These are phyloP conservation scores for Graphilbum sp. DNA, from an alignment of 2,329 filamentous ascomycete species.

Conservation along the genomic window DNA sequence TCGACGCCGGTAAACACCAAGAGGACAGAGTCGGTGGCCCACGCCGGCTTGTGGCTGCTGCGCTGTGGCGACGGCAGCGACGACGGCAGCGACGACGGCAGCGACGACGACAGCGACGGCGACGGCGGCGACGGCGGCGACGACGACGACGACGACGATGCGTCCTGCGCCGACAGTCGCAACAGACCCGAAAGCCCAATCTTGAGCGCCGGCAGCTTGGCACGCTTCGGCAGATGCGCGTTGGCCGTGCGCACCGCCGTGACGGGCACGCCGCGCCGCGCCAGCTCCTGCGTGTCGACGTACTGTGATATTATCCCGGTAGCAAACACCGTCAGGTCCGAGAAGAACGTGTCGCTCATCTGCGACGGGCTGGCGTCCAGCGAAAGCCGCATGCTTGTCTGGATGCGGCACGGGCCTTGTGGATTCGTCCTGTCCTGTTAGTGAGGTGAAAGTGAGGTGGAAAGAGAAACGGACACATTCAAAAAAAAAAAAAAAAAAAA, in stretches of 20 bases:
- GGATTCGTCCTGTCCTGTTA: neutral
- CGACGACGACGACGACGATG: slow-evolving; percentile 6
- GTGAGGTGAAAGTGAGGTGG: neutral
- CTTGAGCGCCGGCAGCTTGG: slow-evolving; percentile 30
- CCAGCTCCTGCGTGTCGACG: slow-evolving; percentile 30
- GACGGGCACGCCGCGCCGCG: slow-evolving; percentile 26
- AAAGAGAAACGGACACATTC: too few relatives aligned
- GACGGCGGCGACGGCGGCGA: too few relatives aligned
- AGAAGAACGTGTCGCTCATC: slow-evolving; percentile 33
- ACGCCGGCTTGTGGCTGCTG: slow-evolving; percentile 16
- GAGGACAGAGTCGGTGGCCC: slow-evolving; percentile 43
- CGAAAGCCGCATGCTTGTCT: slow-evolving; percentile 8
- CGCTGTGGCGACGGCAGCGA: too few relatives aligned
- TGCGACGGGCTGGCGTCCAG: slow-evolving; percentile 22
- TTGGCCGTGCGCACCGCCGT: slow-evolving; percentile 17
- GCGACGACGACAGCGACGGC: too few relatives aligned
- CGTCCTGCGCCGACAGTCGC: neutral
- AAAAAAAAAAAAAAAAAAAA: too few relatives aligned
- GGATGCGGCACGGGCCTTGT: slow-evolving; percentile 8
- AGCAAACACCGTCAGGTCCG: slow-evolving; percentile 31
- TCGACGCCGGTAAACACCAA: slow-evolving; percentile 37
- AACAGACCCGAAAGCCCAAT: slow-evolving; percentile 31
- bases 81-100: too few relatives aligned
- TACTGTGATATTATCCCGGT: slow-evolving; percentile 35
- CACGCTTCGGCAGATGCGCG: slow-evolving; percentile 23